Evolutionary conservation across 805 yeast species (phyloP).

Genomic region (Sugiyamaella qingdaonensis): DNA sequence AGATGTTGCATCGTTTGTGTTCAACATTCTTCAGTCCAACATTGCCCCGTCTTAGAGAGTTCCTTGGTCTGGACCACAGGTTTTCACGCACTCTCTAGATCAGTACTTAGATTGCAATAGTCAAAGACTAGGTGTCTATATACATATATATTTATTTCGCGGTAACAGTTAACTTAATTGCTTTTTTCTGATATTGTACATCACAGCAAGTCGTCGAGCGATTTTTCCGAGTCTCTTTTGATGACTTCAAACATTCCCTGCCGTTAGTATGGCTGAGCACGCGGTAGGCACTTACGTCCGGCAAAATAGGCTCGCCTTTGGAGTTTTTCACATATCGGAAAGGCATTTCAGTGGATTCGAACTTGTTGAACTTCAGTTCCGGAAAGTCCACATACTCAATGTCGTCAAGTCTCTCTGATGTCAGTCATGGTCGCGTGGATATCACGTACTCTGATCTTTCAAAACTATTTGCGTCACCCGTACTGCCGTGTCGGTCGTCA

Average conservation of each 20-base stretch:
- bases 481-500: constrained; percentile 97
- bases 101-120: too few relatives aligned
- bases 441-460: constrained; percentile 41
- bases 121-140: constrained; percentile 13
- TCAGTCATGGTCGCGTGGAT: not conserved
- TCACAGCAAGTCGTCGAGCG: constrained; percentile 35
- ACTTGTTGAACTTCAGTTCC: constrained; percentile 78
- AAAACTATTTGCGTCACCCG: constrained; percentile 82
- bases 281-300: constrained; percentile 40
- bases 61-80: too few relatives aligned
- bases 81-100: too few relatives aligned
- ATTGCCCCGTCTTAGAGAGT: too few relatives aligned
- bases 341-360: constrained; percentile 97
- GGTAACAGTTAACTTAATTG: too few relatives aligned
- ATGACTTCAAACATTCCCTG: constrained; percentile 83
- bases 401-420: constrained; percentile 50
- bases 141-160: not conserved
- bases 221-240: constrained; percentile 78
- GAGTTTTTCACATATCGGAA: constrained; percentile 76
- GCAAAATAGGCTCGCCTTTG: constrained; percentile 71
- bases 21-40: constrained; percentile 30
- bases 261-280: not conserved
- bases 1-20: constrained; percentile 74
- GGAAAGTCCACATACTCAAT: constrained; percentile 90
- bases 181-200: not conserved